Evolutionary conservation across 2,329 filamentous ascomycete genomes (phyloP).

Genomic region (Coleophoma cylindrospora): DNA sequence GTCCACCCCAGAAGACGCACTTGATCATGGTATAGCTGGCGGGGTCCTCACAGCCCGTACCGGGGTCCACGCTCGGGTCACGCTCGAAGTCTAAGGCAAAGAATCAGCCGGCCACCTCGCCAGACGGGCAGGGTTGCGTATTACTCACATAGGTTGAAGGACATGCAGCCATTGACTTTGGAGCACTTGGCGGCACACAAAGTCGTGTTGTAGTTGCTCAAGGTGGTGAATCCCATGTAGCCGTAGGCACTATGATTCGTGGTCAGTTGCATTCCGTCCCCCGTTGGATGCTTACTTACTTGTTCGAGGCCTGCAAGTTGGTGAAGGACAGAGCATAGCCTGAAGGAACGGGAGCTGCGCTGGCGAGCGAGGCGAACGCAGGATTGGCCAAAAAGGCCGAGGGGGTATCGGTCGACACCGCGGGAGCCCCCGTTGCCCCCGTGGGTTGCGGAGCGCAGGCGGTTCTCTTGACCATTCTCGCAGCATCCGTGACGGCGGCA

Average conservation of each 20-base stretch:
- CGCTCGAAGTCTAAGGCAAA: not conserved
- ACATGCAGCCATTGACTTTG: not conserved
- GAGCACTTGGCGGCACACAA: not conserved
- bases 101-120: no score
- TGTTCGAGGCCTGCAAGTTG: conserved; percentile 19
- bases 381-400: not conserved
- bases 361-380: not conserved
- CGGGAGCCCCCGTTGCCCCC: not conserved
- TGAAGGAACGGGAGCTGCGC: not conserved
- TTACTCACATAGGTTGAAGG: not conserved
- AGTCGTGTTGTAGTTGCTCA: not conserved
- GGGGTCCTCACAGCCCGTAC: not conserved
- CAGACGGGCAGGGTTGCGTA: no score
- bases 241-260: conserved; percentile 5
- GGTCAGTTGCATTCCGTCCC: no score
- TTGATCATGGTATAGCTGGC: not conserved
- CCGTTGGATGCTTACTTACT: not conserved
- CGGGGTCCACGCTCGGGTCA: not conserved
- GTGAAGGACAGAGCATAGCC: conserved; percentile 23
- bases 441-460: not conserved
- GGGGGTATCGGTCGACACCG: not conserved
- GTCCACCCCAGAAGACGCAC: not conserved
- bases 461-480: not conserved
- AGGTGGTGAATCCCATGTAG: conserved; percentile 13
- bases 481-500: not conserved